Base-by-base conservation (phyloP, 208 protist genomes). In the Novymonas esmeraldas region DNA sequence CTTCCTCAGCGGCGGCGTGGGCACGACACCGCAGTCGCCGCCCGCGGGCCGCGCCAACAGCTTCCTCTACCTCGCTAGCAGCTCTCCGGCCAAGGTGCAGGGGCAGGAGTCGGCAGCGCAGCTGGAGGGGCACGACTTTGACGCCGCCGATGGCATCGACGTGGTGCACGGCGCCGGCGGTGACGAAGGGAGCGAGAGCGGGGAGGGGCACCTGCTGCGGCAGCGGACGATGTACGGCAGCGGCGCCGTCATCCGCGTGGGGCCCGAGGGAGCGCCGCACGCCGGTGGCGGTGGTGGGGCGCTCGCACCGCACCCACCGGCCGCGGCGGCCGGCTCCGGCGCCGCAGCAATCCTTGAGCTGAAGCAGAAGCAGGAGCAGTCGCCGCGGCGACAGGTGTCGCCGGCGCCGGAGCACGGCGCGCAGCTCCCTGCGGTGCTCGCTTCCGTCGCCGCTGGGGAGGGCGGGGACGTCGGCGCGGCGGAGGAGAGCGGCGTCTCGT, bases 311-410 rank as follows among this genome's bases (percentile, higher is more conserved):
- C 76, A 67, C 38, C 66, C 45, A 11, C 67, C 76, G 4, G 24
- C 64, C 31, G 38, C 69, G 14, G 81, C 64, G 13, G 77, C 77
- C 1, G 73, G 81, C 5, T 81, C 81, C 11, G 77, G 69, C 11
- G 70, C 57, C 1, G 70, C 77, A 0, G 76, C 77, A 1, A 78
- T 79, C 24, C 38, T 67, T 11, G 81, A 69, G 34, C 44, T 79
- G 41, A 67, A 78, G 59, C 62, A 70, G 20, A 54, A 63, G 16
- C 65, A 64, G n/a, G 39, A 60, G 9, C 22, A 39, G 2, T 39
- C 41, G 26, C 38, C 36, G 22, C 24, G 29, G 20, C 29, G 24
- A 45, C 68, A 7, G 31, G 55, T n/a, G 13, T 16, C 28, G 0
- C 29, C 44, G 34, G 16, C 29, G 48, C 36, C 36, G 38, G 24